These are phyloP conservation scores for Trichosporon inkin DNA, from an alignment of 1,284 basidiomycete species.

Conservation along the genomic window DNA sequence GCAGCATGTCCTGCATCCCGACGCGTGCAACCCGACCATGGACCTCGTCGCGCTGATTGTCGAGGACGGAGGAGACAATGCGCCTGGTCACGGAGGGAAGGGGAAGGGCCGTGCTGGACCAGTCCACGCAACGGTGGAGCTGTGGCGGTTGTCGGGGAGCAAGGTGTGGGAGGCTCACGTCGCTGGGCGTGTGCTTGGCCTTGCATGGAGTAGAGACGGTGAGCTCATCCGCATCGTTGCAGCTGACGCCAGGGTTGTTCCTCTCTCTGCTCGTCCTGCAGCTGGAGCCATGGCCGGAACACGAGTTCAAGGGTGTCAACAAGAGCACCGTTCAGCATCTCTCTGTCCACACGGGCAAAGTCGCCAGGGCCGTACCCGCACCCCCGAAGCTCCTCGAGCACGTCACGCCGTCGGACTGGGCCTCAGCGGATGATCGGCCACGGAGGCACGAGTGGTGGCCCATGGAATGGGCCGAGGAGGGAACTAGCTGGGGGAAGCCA, in stretches of 20 bases:
- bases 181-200: constrained; percentile 28
- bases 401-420: constrained; percentile 1
- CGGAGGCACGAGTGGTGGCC: constrained; percentile 16
- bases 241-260: constrained; percentile 29
- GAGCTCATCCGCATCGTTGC: constrained; percentile 8
- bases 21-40: constrained; percentile 45
- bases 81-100: constrained; percentile 20
- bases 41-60: constrained; percentile 39
- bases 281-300: constrained; percentile 10
- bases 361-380: constrained; percentile 19
- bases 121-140: constrained; percentile 19
- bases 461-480: constrained; percentile 15
- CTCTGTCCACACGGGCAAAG: constrained; percentile 41
- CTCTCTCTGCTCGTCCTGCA: constrained; percentile 31
- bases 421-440: not conserved
- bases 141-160: constrained; percentile 41
- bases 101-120: constrained; percentile 15
- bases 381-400: constrained; percentile 14
- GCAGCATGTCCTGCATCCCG: constrained; percentile 35
- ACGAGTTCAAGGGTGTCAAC: not conserved
- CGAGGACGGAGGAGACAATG: constrained; percentile 9
- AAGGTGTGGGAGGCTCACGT: constrained; percentile 43
- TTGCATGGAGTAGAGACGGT: constrained; percentile 47
- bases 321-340: constrained; percentile 31
- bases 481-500: constrained; percentile 21